Evolutionary conservation across 2,329 filamentous ascomycete species (phyloP).

Genomic region (Neopestalotiopsis rosae): DNA sequence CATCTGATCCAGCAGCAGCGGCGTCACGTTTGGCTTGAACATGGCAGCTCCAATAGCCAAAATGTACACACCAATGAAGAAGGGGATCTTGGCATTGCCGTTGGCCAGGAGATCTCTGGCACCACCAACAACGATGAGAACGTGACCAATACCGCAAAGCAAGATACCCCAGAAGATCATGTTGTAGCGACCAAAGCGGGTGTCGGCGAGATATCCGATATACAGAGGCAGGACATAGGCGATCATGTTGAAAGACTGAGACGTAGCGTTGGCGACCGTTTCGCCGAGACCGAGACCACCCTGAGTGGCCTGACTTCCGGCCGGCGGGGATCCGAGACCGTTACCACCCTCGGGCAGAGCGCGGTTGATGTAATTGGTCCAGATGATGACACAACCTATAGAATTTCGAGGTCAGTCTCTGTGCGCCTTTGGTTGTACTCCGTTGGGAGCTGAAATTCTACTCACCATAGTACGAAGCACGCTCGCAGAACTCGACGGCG

Average conservation of each 20-base stretch:
- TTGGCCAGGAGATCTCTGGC: constrained; percentile 48
- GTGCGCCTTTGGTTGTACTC: neutral
- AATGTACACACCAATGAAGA: constrained; percentile 54
- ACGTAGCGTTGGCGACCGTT: constrained; percentile 53
- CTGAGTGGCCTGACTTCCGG: constrained; percentile 48
- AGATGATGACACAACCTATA: constrained; percentile 17
- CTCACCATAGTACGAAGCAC: constrained; percentile 65
- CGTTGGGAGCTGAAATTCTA: neutral
- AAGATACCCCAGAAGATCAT: constrained; percentile 75
- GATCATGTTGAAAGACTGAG: constrained; percentile 60
- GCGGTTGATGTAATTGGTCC: constrained; percentile 65
- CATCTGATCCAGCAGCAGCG: constrained; percentile 72
- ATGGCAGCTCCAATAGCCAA: constrained; percentile 63
- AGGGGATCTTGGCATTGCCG: constrained; percentile 52
- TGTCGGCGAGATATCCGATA: constrained; percentile 67
- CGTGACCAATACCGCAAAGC: constrained; percentile 70
- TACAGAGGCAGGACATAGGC: constrained; percentile 63
- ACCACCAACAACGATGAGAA: constrained; percentile 68
- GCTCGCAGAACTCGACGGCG: constrained; percentile 64
- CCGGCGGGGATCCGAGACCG: constrained; percentile 48
- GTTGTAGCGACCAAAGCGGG: constrained; percentile 71
- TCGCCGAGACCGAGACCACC: constrained; percentile 65
- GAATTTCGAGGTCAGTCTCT: neutral
- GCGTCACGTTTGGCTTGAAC: constrained; percentile 78
- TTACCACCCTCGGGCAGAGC: constrained; percentile 59